Percentiles rank a stretch among this genome's conserved stretches.
Evolutionary conservation across 1,139 yeast species (phyloP).

Genomic region (Pichia sp.): DNA sequence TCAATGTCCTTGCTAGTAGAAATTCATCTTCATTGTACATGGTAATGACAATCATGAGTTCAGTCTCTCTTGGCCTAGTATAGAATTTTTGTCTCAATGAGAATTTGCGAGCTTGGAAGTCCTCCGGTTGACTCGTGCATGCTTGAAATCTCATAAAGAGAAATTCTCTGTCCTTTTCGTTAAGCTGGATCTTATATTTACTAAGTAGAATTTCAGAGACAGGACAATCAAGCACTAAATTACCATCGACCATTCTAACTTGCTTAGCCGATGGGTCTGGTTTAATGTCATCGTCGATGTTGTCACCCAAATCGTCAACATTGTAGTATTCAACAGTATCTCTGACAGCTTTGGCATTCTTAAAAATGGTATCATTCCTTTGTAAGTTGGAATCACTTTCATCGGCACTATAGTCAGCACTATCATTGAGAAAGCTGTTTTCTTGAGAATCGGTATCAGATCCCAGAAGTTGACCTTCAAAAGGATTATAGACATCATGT

Average conservation of each 20-base stretch:
- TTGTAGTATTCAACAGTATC: constrained; percentile 10
- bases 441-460: constrained; percentile 8
- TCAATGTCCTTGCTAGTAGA: constrained; percentile 61
- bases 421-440: constrained; percentile 5
- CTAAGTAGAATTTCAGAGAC: constrained; percentile 54
- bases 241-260: constrained; percentile 51
- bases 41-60: constrained; percentile 66
- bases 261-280: constrained; percentile 20
- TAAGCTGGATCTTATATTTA: constrained; percentile 45
- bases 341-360: constrained; percentile 14
- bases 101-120: constrained; percentile 50
- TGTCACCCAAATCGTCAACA: constrained; percentile 12
- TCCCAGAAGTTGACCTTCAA: constrained; percentile 17
- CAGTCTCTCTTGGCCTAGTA: constrained; percentile 61
- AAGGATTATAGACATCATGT: constrained; percentile 24
- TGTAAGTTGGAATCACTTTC: neutral
- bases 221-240: constrained; percentile 74
- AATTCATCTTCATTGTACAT: constrained; percentile 79
- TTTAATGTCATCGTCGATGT: constrained; percentile 20
- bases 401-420: constrained; percentile 11
- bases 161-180: constrained; percentile 56
- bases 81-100: constrained; percentile 63
- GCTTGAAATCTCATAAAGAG: constrained; percentile 75
- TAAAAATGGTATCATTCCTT: constrained; percentile 10
- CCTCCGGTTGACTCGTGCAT: constrained; percentile 72